These are phyloP conservation scores for Limtongia smithiae DNA, from an alignment of 805 yeast genomes.

Conservation along the genomic window DNA sequence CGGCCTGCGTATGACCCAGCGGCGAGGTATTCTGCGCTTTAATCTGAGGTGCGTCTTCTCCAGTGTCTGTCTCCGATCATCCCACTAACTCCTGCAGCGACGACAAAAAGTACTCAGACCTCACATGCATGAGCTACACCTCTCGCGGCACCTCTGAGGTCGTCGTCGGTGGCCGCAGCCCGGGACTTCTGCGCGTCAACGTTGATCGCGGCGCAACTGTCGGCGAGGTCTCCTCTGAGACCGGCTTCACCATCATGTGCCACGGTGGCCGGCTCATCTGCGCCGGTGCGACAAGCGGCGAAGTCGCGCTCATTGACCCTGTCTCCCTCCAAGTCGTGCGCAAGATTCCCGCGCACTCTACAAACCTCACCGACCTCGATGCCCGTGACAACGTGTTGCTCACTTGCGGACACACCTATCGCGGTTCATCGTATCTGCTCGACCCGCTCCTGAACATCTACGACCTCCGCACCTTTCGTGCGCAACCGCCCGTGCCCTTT, in stretches of 20 bases:
- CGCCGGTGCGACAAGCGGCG: slow-evolving; percentile 38
- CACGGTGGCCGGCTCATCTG: slow-evolving; percentile 36
- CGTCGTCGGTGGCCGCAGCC: slow-evolving; percentile 36
- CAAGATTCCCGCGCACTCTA: slow-evolving; percentile 38
- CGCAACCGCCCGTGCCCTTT: slow-evolving; percentile 77
- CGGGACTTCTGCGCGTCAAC: slow-evolving; percentile 36
- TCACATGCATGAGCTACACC: slow-evolving; percentile 33
- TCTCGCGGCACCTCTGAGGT: slow-evolving; percentile 36
- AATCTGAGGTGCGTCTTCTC: slow-evolving; percentile 14
- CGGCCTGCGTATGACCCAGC: slow-evolving; percentile 51
- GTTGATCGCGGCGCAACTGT: slow-evolving; percentile 39
- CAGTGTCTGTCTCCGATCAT: too few species aligned
- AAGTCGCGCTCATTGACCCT: slow-evolving; percentile 39
- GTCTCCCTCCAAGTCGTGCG: slow-evolving; percentile 35
- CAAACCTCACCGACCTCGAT: slow-evolving; percentile 41
- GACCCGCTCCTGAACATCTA: slow-evolving; percentile 83
- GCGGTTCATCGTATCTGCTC: slow-evolving; percentile 41
- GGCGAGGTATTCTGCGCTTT: slow-evolving; percentile 53
- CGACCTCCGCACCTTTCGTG: slow-evolving; percentile 68
- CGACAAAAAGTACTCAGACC: slow-evolving; percentile 20
- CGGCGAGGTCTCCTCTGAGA: slow-evolving; percentile 25
- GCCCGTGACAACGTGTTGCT: slow-evolving; percentile 46
- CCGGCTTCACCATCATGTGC: slow-evolving; percentile 34
- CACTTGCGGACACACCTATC: slow-evolving; percentile 71
- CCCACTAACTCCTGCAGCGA: slow-evolving; percentile 2